Percentiles rank a stretch among this genome's conserved stretches.
Evolutionary conservation across 1,284 basidiomycete genomes (phyloP).

Genomic region (Trichosporon asahii): DNA sequence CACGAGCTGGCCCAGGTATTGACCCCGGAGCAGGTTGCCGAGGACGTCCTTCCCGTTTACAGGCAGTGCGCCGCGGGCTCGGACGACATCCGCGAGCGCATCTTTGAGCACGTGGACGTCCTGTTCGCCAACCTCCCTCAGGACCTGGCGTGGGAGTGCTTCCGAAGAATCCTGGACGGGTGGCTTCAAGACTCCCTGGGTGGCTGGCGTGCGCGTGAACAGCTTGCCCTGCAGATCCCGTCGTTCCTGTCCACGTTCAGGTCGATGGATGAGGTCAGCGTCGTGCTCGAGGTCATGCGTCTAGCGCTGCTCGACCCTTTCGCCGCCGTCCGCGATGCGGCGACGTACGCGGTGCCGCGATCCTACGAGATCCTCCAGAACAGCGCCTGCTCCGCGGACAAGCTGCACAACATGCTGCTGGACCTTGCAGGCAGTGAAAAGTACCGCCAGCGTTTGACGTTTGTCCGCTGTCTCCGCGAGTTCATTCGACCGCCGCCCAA

Average conservation of each 20-base stretch:
- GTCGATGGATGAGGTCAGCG: constrained; percentile 34
- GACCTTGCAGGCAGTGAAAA: constrained; percentile 59
- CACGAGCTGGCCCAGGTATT: constrained; percentile 88
- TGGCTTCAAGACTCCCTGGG: constrained; percentile 65
- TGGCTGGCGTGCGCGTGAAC: constrained; percentile 82
- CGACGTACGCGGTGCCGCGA: constrained; percentile 58
- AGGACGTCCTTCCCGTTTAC: constrained; percentile 74
- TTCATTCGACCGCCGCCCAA: constrained; percentile 56
- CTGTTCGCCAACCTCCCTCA: constrained; percentile 61
- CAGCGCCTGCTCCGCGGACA: constrained; percentile 46
- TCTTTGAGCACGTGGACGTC: constrained; percentile 60
- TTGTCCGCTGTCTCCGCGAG: constrained; percentile 67
- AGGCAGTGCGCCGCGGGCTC: constrained; percentile 61
- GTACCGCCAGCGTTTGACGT: constrained; percentile 74
- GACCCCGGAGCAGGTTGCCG: constrained; percentile 63
- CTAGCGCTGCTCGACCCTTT: constrained; percentile 73
- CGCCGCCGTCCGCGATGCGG: constrained; percentile 77
- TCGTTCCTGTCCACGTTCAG: constrained; percentile 53
- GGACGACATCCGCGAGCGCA: constrained; percentile 63
- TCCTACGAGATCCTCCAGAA: constrained; percentile 58
- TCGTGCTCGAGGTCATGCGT: constrained; percentile 58
- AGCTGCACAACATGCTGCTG: constrained; percentile 58
- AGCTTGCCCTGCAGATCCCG: constrained; percentile 60
- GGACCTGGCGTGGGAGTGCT: constrained; percentile 57
- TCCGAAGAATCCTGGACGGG: constrained; percentile 58